These are phyloP conservation scores for Thelonectria olida DNA, from an alignment of 2,329 filamentous ascomycete genomes.

Conservation along the genomic window DNA sequence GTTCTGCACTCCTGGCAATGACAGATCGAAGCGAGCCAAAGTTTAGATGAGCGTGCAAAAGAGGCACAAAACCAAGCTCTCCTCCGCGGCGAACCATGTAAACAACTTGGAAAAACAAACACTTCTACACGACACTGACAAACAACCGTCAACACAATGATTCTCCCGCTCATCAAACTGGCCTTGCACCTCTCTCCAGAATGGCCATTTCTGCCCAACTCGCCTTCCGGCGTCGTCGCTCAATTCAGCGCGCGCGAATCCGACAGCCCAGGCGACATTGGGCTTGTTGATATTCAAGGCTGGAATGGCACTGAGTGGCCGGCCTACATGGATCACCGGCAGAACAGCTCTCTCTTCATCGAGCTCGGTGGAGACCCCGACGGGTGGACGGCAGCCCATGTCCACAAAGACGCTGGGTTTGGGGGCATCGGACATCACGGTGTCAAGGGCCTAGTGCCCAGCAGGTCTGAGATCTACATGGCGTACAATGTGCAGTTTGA, in stretches of 20 bases:
- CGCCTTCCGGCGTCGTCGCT: background rate
- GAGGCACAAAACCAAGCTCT: too few species aligned
- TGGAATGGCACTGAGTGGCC: too few species aligned
- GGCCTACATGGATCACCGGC: background rate
- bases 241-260: background rate
- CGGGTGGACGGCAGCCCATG: background rate
- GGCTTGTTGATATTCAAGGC: background rate
- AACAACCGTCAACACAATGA: background rate
- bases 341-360: slow-evolving; percentile 2
- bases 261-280: background rate
- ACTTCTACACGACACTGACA: background rate
- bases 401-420: background rate
- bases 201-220: background rate
- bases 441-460: background rate
- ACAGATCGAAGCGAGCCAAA: too few species aligned
- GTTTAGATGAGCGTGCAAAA: too few species aligned
- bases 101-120: too few species aligned
- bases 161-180: too few species aligned
- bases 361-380: background rate
- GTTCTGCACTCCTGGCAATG: too few species aligned
- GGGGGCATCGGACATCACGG: background rate
- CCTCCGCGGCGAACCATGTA: too few species aligned
- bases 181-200: background rate
- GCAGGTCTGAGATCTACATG: background rate
- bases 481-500: slow-evolving; percentile 4